Conservation (phyloP, 2,329 filamentous ascomycete genomes). For the Aspergillus sp. region DNA sequence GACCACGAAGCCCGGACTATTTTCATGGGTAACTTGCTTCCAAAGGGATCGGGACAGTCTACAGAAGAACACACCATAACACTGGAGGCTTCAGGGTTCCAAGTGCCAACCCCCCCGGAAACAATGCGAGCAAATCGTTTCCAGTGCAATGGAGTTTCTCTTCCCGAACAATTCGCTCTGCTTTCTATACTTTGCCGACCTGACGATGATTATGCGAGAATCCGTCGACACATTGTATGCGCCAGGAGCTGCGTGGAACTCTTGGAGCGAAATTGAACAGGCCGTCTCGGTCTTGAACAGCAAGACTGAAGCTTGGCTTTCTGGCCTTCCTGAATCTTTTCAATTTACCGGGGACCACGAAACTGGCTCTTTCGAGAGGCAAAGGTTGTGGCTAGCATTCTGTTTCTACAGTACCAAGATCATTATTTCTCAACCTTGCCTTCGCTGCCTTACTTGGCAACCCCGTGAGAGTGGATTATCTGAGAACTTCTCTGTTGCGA, state of each 20-base stretch:
- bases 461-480: conserved; percentile 18
- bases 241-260: conserved; percentile 27
- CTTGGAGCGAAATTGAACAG: conserved; percentile 33
- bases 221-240: conserved; percentile 35
- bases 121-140: conserved; percentile 16
- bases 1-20: conserved; percentile 27
- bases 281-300: conserved; percentile 29
- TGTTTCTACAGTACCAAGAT: conserved; percentile 40
- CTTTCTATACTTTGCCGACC: conserved; percentile 36
- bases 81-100: conserved; percentile 9
- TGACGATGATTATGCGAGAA: conserved; percentile 30
- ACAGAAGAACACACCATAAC: conserved; percentile 4
- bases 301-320: conserved; percentile 35
- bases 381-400: conserved; percentile 34
- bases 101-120: conserved; percentile 7
- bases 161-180: conserved; percentile 33
- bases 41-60: conserved; percentile 8
- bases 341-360: conserved; percentile 25
- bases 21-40: conserved; percentile 20
- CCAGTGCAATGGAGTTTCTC: conserved; percentile 22
- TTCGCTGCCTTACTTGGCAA: conserved; percentile 32
- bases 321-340: conserved; percentile 32
- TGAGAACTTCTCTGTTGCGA: conserved; percentile 26
- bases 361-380: conserved; percentile 22
- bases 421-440: conserved; percentile 39